Conservation (phyloP, 169 alveolate species). For the Plasmodium relictum region DNA sequence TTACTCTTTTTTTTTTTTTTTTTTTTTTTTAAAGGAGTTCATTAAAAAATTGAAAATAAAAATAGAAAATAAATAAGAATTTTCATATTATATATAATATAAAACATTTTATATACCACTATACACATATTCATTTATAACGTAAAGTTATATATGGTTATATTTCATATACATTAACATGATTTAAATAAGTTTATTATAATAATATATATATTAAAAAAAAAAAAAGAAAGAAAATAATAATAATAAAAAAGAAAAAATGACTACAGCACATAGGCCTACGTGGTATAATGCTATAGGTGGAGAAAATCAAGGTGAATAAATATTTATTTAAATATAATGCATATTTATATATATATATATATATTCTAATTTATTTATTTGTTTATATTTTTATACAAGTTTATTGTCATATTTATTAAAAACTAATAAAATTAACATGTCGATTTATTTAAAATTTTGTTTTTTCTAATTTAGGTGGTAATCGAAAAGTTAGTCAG, state of each 20-base stretch:
- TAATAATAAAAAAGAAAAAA: constrained; percentile 77
- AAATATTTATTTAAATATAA: not conserved
- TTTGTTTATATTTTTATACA: not conserved
- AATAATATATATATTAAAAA: constrained; percentile 80
- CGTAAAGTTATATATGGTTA: too few relatives aligned
- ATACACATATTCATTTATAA: too few relatives aligned
- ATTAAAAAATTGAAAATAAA: too few relatives aligned
- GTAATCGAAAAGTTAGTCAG: constrained; percentile 77
- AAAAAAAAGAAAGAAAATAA: constrained; percentile 89
- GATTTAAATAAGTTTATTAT: too few relatives aligned
- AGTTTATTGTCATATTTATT: not conserved
- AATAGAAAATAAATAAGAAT: too few relatives aligned
- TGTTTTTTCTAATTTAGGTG: constrained; percentile 30
- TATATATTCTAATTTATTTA: not conserved
- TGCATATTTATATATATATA: not conserved
- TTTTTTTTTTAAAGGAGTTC: too few relatives aligned
- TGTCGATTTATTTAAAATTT: not conserved
- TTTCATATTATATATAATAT: too few relatives aligned
- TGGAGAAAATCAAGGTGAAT: constrained; percentile 82
- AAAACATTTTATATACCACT: too few relatives aligned
- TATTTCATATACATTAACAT: too few relatives aligned
- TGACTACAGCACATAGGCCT: constrained; percentile 90
- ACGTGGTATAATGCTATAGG: constrained; percentile 89
- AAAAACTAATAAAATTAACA: not conserved
- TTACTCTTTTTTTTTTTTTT: too few relatives aligned